phyloP scores from a whole-genome alignment of 768 basidiomycete species.

The Tricholoma sp. region DNA sequence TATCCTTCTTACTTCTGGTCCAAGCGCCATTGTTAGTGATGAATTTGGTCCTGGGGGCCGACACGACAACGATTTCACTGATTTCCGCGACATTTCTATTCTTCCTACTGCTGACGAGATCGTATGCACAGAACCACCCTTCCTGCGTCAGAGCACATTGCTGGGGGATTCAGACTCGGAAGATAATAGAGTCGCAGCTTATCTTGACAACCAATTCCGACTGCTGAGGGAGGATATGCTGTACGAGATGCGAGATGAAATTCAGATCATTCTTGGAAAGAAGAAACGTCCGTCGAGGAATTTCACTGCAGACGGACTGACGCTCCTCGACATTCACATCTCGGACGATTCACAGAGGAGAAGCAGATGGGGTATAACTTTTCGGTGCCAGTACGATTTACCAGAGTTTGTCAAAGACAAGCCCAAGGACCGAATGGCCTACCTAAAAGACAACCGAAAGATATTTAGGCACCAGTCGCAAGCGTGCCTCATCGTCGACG shows the following conservation, averaged over 20 bases:
- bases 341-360: slow-evolving; percentile 19
- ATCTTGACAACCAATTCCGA: slow-evolving; percentile 65
- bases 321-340: slow-evolving; percentile 30
- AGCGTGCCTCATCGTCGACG: slow-evolving; percentile 45
- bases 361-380: slow-evolving; percentile 36
- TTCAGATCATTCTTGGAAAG: slow-evolving; percentile 35
- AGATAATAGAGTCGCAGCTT: slow-evolving; percentile 34
- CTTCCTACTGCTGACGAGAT: slow-evolving; percentile 61
- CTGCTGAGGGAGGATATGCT: slow-evolving; percentile 62
- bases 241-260: slow-evolving; percentile 50
- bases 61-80: slow-evolving; percentile 62
- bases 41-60: slow-evolving; percentile 51
- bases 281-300: slow-evolving; percentile 34
- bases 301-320: slow-evolving; percentile 34
- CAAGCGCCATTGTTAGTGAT: slow-evolving; percentile 4
- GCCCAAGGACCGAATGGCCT: slow-evolving; percentile 31
- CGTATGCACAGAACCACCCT: slow-evolving; percentile 36
- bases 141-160: slow-evolving; percentile 39
- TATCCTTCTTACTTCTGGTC: background rate
- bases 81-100: slow-evolving; percentile 59
- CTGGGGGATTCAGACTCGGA: slow-evolving; percentile 39
- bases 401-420: slow-evolving; percentile 28
- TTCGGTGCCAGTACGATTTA: slow-evolving; percentile 32
- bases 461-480: slow-evolving; percentile 51
- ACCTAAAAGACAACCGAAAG: slow-evolving; percentile 33